A percentile compares a stretch with the other conserved stretches of the same genome.
phyloP scores from a whole-genome alignment of 2,329 filamentous ascomycete genomes.

The Beauveria scarabaeidicola region DNA sequence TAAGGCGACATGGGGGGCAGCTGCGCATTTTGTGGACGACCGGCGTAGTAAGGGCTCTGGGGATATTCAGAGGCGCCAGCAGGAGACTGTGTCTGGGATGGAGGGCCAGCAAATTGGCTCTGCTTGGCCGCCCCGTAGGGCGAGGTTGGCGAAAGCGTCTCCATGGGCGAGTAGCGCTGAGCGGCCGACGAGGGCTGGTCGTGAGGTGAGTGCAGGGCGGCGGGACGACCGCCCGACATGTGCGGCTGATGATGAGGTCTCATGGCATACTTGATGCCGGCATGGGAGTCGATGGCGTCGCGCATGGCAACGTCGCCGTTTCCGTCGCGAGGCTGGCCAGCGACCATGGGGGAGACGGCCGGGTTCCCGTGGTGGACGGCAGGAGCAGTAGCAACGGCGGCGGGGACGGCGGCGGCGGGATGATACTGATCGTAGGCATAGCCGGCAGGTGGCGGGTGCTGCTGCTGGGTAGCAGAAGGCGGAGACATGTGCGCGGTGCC shows the following conservation, averaged over 20 bases:
- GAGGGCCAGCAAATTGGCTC: conserved; percentile 43
- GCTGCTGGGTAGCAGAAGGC: conserved; percentile 15
- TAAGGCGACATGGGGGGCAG: conserved; percentile 67
- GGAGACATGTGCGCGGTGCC: conserved; percentile 31
- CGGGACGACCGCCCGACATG: conserved; percentile 35
- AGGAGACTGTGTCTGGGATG: conserved; percentile 66
- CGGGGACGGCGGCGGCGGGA: conserved; percentile 22
- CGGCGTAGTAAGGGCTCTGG: conserved; percentile 49
- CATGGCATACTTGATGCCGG: conserved; percentile 77
- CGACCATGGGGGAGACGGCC: conserved; percentile 45
- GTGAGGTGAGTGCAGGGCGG: conserved; percentile 57
- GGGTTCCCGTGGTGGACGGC: conserved; percentile 27
- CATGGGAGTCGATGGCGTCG: conserved; percentile 73
- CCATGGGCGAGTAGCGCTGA: conserved; percentile 94
- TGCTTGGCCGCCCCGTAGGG: conserved; percentile 63
- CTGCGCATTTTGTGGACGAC: conserved; percentile 48
- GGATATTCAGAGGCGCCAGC: conserved; percentile 55
- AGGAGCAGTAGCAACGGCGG: conserved; percentile 30
- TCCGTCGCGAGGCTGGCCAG: conserved; percentile 52
- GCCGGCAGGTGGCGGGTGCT: conserved; percentile 36
- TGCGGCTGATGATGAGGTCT: conserved; percentile 72
- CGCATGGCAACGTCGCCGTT: conserved; percentile 80
- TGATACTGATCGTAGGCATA: conserved; percentile 65
- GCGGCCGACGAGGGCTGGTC: conserved; percentile 72
- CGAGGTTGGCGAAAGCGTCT: conserved; percentile 70